Base-by-base conservation (phyloP, 108 stramenopile species). In the Fistulifera pelliculosa region DNA sequence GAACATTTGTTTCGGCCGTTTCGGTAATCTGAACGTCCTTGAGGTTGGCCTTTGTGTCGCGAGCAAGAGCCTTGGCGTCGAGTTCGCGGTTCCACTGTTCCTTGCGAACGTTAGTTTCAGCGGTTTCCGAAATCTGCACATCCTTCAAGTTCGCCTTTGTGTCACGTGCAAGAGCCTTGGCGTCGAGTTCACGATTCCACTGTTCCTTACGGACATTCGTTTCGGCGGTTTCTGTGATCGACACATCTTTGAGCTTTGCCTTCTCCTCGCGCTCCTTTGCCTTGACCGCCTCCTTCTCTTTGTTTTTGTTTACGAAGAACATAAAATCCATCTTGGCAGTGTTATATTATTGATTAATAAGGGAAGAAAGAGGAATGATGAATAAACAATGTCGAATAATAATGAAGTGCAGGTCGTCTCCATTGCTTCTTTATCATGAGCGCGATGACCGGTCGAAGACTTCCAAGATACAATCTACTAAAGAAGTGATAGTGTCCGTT, bases 171-270 rank as follows among this genome's bases (percentile, higher is more conserved):
- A 50, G 40, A 31, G 45, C 24, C 52, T 60, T 49, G 6, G 28
- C 41, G 5, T 5, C 60, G 38, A 55, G 21, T 61, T 68, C 60
- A 49, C 59, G 66, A 17, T 35, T 27, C 21, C 54, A 61, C 13
- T 68, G 60, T 41, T 60, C 48, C 47, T 60, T 61, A 13, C 66
- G 59, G 19, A 41, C 17, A n/a, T 23, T 28, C 15, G 52, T 50
- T 28, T 68, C 66, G 28, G 58, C 66, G 50, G 61, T 57, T 27
- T 61, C 66, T 12, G 62, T 38, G 31, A 68, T 61, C 7, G 21
- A 19, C 24, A 61, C 66, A 49, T 55, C 42, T 47, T 56, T 68
- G 26, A 56, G 47, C 23, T 53, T 54, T 21, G 51, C 50, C 38
- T 55, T 49, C 19, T 54, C 53, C 38, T 54, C 28, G 53, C 53